Base-by-base conservation (phyloP, 2,329 filamentous ascomycete species). In the Colletotrichum endophyticum region DNA sequence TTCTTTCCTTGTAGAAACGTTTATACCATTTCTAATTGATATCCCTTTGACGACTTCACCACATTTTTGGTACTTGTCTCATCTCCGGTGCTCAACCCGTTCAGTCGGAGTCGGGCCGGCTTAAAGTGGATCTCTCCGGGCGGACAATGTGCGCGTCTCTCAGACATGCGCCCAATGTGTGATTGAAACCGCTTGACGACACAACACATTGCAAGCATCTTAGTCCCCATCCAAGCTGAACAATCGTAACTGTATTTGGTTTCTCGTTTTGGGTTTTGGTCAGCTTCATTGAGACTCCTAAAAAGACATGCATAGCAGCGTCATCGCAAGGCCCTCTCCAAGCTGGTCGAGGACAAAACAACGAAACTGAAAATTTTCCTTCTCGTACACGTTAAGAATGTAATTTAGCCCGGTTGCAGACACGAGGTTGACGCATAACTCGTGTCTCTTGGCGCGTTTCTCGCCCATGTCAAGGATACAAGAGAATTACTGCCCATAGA, bases 41-140 rank as follows among this genome's bases (percentile, higher is more conserved):
- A 53, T 53, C 44, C 44, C 44, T 22, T 49, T 53, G 8, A 53
- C 4, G 44, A 53, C 44, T 53, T 22, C 44, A 13, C 44, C 0
- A 22, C n/a, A 7, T 22, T 8, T 49, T 49, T 22, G n/a, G n/a
- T 3, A 22, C 44, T 49, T 7, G 6, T 16, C 15, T 16, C 19
- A 12, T 13, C 1, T 1, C 19, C 9, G 19, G 44, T 49, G 44
- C 9, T 0, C 44, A 49, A 7, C 4, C 19, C 44, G 44, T 49
- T 49, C n/a, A 22, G 0, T 13, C 44, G 44, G n/a, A 22, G 44
- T 3, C n/a, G n/a, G n/a, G 22, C 44, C 11, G 44, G 2, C 0
- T 53, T 0, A 53, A 53, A 53, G 44, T 53, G 44, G n/a, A 8
- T 13, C 44, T 49, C n/a, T 7, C 0, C 44, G 44, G 6, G 1